Evolutionary conservation across 331 rosid species (phyloP).

Genomic region (Malus hybrid): DNA sequence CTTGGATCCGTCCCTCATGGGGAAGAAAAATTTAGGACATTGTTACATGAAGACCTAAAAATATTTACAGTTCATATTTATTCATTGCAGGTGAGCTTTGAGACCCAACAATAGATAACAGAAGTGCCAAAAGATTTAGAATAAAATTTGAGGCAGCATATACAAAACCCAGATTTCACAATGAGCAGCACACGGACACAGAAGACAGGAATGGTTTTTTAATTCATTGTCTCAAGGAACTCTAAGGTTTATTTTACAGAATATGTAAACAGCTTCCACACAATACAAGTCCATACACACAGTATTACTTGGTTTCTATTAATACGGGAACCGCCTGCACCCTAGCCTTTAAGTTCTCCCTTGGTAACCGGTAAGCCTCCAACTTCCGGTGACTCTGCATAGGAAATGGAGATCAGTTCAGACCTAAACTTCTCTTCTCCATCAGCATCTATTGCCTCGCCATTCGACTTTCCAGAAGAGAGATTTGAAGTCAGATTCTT

Average conservation of each 20-base stretch:
- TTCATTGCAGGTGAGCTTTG: no score
- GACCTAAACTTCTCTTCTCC: constrained; percentile 37
- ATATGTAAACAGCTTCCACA: constrained; percentile 1
- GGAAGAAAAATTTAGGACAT: no score
- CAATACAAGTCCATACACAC: neutral
- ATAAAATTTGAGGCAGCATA: neutral
- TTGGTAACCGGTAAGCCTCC: constrained; percentile 16
- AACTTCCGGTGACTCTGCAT: constrained; percentile 27
- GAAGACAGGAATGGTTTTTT: no score
- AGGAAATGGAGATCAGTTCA: constrained; percentile 46
- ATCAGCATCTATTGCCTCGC: constrained; percentile 20
- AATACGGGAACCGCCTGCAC: neutral
- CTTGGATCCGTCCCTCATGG: no score
- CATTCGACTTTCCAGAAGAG: constrained; percentile 17
- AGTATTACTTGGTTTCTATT: neutral
- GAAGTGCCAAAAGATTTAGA: neutral
- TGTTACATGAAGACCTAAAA: neutral
- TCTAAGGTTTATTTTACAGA: constrained; percentile 3
- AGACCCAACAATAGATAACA: no score
- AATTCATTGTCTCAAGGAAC: neutral
- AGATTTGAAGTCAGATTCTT: constrained; percentile 15
- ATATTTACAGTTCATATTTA: no score
- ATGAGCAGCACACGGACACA: no score
- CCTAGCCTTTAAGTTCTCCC: constrained; percentile 12
- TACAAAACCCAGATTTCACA: no score